Conservation (phyloP, 1,284 basidiomycete species). For the Entoloma clypeatum region DNA sequence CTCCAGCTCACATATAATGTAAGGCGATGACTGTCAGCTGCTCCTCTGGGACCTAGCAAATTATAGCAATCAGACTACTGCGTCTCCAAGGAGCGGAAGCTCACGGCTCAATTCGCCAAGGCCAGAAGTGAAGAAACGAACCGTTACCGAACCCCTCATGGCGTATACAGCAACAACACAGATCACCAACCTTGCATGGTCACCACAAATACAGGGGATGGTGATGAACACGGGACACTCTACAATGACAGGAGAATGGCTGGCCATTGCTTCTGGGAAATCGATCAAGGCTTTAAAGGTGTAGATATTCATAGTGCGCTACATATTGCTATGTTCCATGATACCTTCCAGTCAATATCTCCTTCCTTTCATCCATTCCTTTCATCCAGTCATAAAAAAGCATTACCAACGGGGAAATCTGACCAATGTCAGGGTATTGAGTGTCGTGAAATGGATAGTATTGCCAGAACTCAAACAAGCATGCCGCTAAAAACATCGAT, state of each 20-base stretch:
- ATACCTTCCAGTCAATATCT: no score
- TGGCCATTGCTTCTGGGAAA: constrained; percentile 85
- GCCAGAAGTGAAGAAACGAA: constrained; percentile 71
- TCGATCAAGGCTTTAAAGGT: constrained; percentile 80
- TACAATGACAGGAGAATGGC: constrained; percentile 80
- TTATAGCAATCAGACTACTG: constrained; percentile 50
- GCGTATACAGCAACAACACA: constrained; percentile 79
- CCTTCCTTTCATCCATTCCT: not conserved
- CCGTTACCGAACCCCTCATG: constrained; percentile 73
- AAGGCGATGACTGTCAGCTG: constrained; percentile 90
- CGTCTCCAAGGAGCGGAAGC: constrained; percentile 59
- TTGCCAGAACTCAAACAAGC: constrained; percentile 34
- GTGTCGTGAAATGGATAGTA: no score
- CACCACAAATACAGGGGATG: constrained; percentile 71
- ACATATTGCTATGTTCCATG: no score
- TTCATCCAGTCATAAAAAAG: not conserved
- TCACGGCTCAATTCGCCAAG: constrained; percentile 69
- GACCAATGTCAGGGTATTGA: no score
- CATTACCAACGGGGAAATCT: constrained; percentile 1
- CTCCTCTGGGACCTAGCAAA: constrained; percentile 83
- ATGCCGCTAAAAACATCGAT: constrained; percentile 39
- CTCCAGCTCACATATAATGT: constrained; percentile 8
- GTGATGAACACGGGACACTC: constrained; percentile 68
- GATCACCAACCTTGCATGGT: constrained; percentile 88
- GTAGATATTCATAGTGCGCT: constrained; percentile 35